Conservation (phyloP, 495 filamentous ascomycete genomes). For the Penicillium canariense region DNA sequence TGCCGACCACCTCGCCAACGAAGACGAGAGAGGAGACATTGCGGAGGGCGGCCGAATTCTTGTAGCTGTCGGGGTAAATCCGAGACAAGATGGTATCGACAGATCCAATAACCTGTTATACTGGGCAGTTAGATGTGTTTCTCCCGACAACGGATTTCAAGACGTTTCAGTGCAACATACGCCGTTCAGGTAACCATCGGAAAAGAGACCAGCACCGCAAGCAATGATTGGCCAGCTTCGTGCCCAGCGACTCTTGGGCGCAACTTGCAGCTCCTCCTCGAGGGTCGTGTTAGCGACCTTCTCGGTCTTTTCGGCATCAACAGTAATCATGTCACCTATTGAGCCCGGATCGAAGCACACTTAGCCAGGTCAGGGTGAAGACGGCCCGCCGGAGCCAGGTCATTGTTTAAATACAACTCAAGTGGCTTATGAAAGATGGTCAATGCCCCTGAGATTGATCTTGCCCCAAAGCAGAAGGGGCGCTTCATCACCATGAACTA, state of each 20-base stretch:
- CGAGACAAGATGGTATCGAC: constrained; percentile 66
- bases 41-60: constrained; percentile 60
- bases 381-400: too few species aligned
- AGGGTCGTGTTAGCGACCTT: constrained; percentile 15
- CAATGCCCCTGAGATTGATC: too few species aligned
- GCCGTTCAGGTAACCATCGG: constrained; percentile 87
- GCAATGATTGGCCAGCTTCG: constrained; percentile 68
- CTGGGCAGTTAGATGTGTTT: too few species aligned
- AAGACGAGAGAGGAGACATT: constrained; percentile 81
- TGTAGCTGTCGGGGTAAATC: constrained; percentile 65
- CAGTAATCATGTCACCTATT: too few species aligned
- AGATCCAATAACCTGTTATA: constrained; percentile 70
- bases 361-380: too few species aligned
- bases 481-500: too few species aligned
- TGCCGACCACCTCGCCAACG: constrained; percentile 82
- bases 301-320: too few species aligned
- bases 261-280: constrained; percentile 26
- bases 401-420: too few species aligned
- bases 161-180: constrained; percentile 44
- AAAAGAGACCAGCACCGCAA: constrained; percentile 86
- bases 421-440: too few species aligned
- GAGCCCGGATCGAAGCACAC: too few species aligned
- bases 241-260: constrained; percentile 59
- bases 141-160: too few species aligned
- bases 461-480: too few species aligned